A percentile compares a stretch with the other conserved stretches of the same genome.
These are phyloP conservation scores for Alternaria triticina DNA, from an alignment of 2,329 filamentous ascomycete genomes.

Conservation along the genomic window DNA sequence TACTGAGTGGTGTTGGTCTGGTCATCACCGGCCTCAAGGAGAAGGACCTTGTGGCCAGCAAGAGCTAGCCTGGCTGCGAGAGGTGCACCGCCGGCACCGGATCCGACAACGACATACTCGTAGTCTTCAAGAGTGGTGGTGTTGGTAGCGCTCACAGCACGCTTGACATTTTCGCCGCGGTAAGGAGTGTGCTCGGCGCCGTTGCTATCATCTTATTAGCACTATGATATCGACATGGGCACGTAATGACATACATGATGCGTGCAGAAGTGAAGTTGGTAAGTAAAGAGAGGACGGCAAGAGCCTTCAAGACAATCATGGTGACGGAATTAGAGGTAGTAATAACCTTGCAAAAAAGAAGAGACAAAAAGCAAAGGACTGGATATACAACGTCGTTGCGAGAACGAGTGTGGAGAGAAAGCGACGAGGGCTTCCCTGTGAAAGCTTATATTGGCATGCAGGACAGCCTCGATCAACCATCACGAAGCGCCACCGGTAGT, in stretches of 20 bases:
- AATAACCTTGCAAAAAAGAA: conserved; percentile 3
- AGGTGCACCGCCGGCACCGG: conserved; percentile 65
- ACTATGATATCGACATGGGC: neutral
- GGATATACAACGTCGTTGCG: neutral
- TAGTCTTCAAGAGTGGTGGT: conserved; percentile 47
- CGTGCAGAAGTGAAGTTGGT: conserved; percentile 6
- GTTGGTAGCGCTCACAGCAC: conserved; percentile 17
- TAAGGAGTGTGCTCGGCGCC: conserved; percentile 28
- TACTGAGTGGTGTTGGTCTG: conserved; percentile 56
- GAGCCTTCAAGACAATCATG: conserved; percentile 16
- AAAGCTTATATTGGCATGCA: conserved; percentile 8
- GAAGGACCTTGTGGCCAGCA: conserved; percentile 62
- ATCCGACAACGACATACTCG: conserved; percentile 67
- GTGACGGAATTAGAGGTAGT: neutral
- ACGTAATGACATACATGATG: conserved; percentile 6
- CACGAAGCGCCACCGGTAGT: neutral
- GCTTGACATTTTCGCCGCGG: conserved; percentile 25
- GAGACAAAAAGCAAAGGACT: conserved; percentile 6
- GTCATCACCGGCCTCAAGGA: conserved; percentile 66
- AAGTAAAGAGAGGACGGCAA: conserved; percentile 13
- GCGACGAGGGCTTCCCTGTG: neutral
- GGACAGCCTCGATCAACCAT: neutral
- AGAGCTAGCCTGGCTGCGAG: conserved; percentile 63
- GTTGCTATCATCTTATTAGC: conserved; percentile 18
- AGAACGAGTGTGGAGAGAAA: neutral